Percentiles rank a stretch among this genome's conserved stretches.
These are phyloP conservation scores for Coemansia aciculifera DNA, from an alignment of 192 early-diverging fungal genomes.

Conservation along the genomic window DNA sequence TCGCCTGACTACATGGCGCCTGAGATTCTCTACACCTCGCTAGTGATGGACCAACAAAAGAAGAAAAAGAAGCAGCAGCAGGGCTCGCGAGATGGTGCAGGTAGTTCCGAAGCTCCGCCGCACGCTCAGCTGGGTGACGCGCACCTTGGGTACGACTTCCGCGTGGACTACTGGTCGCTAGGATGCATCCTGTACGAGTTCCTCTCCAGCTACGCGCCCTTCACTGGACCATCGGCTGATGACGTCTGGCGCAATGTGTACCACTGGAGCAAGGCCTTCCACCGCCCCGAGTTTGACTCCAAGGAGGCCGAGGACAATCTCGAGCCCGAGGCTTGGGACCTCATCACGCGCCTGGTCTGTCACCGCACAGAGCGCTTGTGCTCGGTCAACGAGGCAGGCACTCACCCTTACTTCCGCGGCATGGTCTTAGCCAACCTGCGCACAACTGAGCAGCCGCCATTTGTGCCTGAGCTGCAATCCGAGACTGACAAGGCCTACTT, in stretches of 20 bases:
- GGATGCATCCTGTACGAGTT: constrained; percentile 81
- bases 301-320: constrained; percentile 78
- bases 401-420: constrained; percentile 63
- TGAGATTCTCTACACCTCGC: constrained; percentile 69
- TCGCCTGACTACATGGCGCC: constrained; percentile 95
- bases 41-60: constrained; percentile 49
- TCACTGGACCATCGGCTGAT: constrained; percentile 65
- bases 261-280: constrained; percentile 76
- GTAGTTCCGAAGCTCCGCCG: not conserved
- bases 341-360: constrained; percentile 64
- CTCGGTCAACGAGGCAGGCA: constrained; percentile 58
- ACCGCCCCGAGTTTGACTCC: constrained; percentile 76
- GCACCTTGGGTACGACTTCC: constrained; percentile 67
- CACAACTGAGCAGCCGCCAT: constrained; percentile 67
- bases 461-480: constrained; percentile 72
- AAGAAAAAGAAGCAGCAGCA: constrained; percentile 28
- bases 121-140: constrained; percentile 64
- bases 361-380: constrained; percentile 56
- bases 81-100: constrained; percentile 9
- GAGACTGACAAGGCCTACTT: constrained; percentile 83
- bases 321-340: constrained; percentile 73
- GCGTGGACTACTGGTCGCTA: constrained; percentile 75
- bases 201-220: constrained; percentile 73
- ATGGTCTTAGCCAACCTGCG: constrained; percentile 61
- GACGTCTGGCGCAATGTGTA: constrained; percentile 86